Base-by-base conservation (phyloP, 2,329 filamentous ascomycete species). In the Xylariaceae sp. region DNA sequence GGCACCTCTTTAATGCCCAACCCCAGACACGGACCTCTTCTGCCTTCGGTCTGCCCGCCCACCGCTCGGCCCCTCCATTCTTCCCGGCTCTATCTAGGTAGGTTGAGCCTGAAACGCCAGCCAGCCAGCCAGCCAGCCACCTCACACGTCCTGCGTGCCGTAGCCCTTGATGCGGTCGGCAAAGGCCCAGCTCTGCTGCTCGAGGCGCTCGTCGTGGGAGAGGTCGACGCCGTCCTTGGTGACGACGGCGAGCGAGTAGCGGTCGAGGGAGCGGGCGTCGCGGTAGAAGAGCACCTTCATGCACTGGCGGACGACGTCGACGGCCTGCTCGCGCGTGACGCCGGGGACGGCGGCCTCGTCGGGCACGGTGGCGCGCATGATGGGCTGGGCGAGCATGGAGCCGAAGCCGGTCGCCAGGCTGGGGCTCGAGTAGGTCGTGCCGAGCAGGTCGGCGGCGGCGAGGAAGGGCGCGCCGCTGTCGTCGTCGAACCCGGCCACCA, bases 211-310 rank as follows among this genome's bases (percentile, higher is more conserved):
- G 51, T 83, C 67, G 63, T 93, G 78, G 60, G 80, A 81, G 47
- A 95, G 59, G 35, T 93, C 83, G 38, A 96, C 79, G n/a, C 84
- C 87, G 31, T 87, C 85, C 64, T 87, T 83, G 36, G 85, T 92
- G 36, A 98, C 73, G 35, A 96, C 73, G 14, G 90, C 90, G 57
- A 96, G 80, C 45, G 85, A 92, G 68, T 95, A 98, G 49, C 75
- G 73, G 64, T 95, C 88, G 64, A 92, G 66, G 66, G 85, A 93
- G 61, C 92, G 80, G 28, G 92, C 92, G 64, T 98, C 92, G 52
- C 92, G 77, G 71, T 98, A 98, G 70, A 85, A 98, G 40, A 98
- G 72, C 33, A 96, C 90, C 75, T 96, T 96, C 85, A 98, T 89
- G 64, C 88, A 94, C 66, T 94, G 84, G 68, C 83, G 83, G 56